Evolutionary conservation across 495 filamentous ascomycete genomes (phyloP).

Genomic region (Jackrogersella minutella): DNA sequence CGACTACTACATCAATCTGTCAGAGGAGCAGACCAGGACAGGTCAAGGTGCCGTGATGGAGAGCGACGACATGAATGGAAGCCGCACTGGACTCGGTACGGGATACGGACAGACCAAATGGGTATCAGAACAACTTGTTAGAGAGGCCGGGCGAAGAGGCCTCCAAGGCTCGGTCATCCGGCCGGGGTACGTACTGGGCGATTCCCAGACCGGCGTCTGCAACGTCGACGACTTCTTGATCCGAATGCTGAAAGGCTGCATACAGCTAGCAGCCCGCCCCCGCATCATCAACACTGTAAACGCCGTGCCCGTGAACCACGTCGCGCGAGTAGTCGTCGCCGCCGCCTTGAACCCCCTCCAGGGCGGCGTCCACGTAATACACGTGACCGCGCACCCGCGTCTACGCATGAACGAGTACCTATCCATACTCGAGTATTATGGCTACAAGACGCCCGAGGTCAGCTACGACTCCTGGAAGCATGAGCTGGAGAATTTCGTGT

Average conservation of each 20-base stretch:
- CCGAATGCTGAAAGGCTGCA: constrained; percentile 86
- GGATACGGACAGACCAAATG: constrained; percentile 92
- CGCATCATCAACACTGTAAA: constrained; percentile 90
- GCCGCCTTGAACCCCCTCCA: constrained; percentile 68
- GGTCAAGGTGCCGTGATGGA: constrained; percentile 58
- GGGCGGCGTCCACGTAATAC: constrained; percentile 59
- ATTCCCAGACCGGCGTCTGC: constrained; percentile 73
- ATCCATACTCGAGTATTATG: constrained; percentile 73
- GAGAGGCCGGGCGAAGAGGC: constrained; percentile 80
- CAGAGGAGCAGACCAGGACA: constrained; percentile 62
- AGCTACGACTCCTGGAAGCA: constrained; percentile 65
- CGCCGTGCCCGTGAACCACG: constrained; percentile 86
- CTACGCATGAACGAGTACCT: constrained; percentile 82
- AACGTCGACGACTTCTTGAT: constrained; percentile 94
- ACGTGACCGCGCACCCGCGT: constrained; percentile 83
- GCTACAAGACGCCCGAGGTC: constrained; percentile 75
- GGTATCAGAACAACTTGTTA: constrained; percentile 69
- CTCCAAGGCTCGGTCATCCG: constrained; percentile 79
- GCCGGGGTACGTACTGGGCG: constrained; percentile 87
- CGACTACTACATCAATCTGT: constrained; percentile 78
- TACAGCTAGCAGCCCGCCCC: constrained; percentile 77
- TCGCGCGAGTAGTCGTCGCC: constrained; percentile 79
- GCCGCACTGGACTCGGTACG: constrained; percentile 60
- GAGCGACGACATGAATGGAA: constrained; percentile 57
- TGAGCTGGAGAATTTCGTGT: constrained; percentile 69